Evolutionary conservation across 331 rosid genomes (phyloP), one percentile per base, ranked within the genome.

Genomic region (Acacia concinna): DNA sequence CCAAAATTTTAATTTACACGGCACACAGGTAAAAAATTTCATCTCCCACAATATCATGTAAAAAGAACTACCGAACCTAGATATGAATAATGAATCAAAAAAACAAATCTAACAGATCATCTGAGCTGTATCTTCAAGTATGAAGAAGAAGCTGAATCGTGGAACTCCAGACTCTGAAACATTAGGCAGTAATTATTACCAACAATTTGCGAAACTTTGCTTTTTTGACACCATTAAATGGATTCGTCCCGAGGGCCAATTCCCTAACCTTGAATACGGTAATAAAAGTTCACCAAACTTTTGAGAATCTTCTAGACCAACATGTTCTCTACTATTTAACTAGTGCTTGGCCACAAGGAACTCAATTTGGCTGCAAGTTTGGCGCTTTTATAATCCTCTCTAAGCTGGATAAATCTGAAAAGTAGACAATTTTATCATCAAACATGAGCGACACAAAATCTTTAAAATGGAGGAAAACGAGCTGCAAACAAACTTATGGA

Each of bases 331-430:
- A 31, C 44, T 56, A 38, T 18, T 88, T 84, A 90, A 79, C 81
- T 75, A 41, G 86, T 41, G 74, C 90, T 86, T 73, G 86, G 81
- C 95, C 92, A 90, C 83, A 90, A 79, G 75, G 95, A 90, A 82
- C 89, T 85, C 46, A 90, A 89, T 76, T 75, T 87, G 37, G 91
- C 69, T 37, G 91, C 95, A 65, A 88, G 91, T 81, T 88, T 90
- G 75, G 92, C 95, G 65, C 95, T 90, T 84, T 88, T 88, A 83
- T 90, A 90, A 75, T 90, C 95, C 31, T 90, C 95, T 81, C 95
- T 85, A 60, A 90, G 92, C 84, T 85, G 90, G 81, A 90, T 85
- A 78, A 90, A 88, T 85, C 95, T 88, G 84, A 71, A 75, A 74
- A 17, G 20, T 6, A 43, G 23, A 73, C 30, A 30, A 25, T 8